Evolutionary conservation across 257 asterid genomes (phyloP), one percentile per base, ranked within the genome.

Genomic region (Cinchona pubescens): DNA sequence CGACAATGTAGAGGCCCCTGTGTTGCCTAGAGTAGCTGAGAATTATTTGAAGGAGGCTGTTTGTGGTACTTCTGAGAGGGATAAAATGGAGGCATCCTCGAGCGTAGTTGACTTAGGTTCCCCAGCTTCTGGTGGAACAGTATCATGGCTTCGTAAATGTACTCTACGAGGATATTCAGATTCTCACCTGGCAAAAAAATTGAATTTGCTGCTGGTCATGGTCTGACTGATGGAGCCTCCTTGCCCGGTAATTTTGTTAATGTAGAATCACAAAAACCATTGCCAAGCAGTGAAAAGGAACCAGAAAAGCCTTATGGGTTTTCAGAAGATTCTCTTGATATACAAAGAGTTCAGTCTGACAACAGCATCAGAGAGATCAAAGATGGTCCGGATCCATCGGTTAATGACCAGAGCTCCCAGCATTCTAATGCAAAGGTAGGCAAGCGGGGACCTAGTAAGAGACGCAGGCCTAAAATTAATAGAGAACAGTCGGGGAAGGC

Each of bases 101-200:
- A 76, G 16, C 65, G 72, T 59, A 40, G 82, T 71, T 73, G 82
- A 83, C 65, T 77, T 83, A 72, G 94, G 89, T 63, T 90, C 97
- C 68, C 87, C 91, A 16, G 72, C 63, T 79, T 87, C 95, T 80
- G 93, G 87, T 79, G 96, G 90, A 82, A 84, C 96, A 73, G 80
- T 93, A 16, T 91, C 98, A 76, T 95, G 98, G 98, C 83, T 95
- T 58, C 89, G 90, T 42, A 95, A 88, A 76, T 95, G 98, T 78
- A 93, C 98, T 42, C 98, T 42, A 80, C 98, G 23, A 94, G 81
- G 83, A 86, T 95, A 70, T 87, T 92, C 65, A 89, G 82, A 72
- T 80, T 91, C 48, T 95, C 99, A 27, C 96, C 99, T 16, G 90
- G 90, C 75, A 93, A 87, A 87, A 89, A 81, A 49, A 83, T 74